Percentiles rank a stretch among this genome's conserved stretches.
phyloP scores from a whole-genome alignment of 1,139 yeast genomes.

The Debaryomyces coudertii region DNA sequence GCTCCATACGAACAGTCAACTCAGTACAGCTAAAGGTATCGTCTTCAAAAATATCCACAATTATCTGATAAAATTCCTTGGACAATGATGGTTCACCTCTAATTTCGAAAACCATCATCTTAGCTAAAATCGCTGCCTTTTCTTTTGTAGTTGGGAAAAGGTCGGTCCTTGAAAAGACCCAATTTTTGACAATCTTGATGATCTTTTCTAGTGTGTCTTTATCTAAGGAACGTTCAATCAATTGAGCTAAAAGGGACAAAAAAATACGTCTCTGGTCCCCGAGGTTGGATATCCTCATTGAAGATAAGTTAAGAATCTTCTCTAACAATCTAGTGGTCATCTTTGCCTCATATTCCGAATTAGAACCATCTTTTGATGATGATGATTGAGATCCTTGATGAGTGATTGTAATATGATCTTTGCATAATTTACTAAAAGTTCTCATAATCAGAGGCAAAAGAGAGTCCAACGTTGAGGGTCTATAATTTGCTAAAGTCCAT shows the following conservation, averaged over 20 bases:
- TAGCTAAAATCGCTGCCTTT: slow-evolving; percentile 90
- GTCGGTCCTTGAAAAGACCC: slow-evolving; percentile 87
- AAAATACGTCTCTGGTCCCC: slow-evolving; percentile 95
- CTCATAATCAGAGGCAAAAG: slow-evolving; percentile 78
- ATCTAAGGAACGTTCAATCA: slow-evolving; percentile 87
- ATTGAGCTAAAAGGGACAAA: slow-evolving; percentile 80
- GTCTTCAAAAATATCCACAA: slow-evolving; percentile 86
- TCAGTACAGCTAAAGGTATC: slow-evolving; percentile 81
- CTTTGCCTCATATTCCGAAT: slow-evolving; percentile 68
- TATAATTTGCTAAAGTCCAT: slow-evolving; percentile 76
- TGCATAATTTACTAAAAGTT: slow-evolving; percentile 84
- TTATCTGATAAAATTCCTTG: slow-evolving; percentile 80
- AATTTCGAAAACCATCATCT: slow-evolving; percentile 91
- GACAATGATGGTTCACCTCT: slow-evolving; percentile 84
- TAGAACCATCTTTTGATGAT: slow-evolving; percentile 34
- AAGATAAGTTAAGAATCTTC: slow-evolving; percentile 74
- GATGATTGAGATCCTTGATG: slow-evolving; percentile 49
- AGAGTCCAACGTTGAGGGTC: slow-evolving; percentile 74
- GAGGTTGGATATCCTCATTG: slow-evolving; percentile 76
- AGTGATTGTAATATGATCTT: slow-evolving; percentile 81
- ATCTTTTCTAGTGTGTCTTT: slow-evolving; percentile 74
- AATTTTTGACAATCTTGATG: slow-evolving; percentile 74
- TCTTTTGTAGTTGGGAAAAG: slow-evolving; percentile 94
- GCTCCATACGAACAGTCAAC: slow-evolving; percentile 93
- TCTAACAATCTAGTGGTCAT: slow-evolving; percentile 78